phyloP scores from a whole-genome alignment of 108 stramenopile genomes.

The Schizochytrium sp. region DNA sequence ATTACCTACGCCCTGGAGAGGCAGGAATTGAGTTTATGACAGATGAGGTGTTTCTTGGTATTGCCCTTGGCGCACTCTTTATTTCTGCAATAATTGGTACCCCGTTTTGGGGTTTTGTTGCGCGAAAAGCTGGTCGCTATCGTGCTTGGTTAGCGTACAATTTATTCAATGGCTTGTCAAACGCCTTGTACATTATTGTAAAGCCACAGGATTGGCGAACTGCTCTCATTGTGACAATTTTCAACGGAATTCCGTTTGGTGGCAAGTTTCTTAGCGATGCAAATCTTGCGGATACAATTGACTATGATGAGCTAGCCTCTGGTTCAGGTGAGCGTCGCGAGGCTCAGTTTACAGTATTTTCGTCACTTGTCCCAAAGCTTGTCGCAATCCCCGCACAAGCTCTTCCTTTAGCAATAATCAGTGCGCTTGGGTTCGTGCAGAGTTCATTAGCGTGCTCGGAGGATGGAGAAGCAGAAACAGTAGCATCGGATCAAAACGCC shows the following conservation, averaged over 20 bases:
- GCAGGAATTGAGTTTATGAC: constrained; percentile 51
- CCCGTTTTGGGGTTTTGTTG: constrained; percentile 65
- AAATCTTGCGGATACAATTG: constrained; percentile 68
- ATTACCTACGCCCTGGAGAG: constrained; percentile 59
- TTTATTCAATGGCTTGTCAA: constrained; percentile 62
- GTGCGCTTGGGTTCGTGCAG: constrained; percentile 60
- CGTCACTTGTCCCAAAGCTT: constrained; percentile 65
- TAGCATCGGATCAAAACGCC: constrained; percentile 55
- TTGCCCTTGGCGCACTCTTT: constrained; percentile 62
- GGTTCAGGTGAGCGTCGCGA: constrained; percentile 62
- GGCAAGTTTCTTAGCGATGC: constrained; percentile 68
- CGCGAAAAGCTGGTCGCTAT: constrained; percentile 54
- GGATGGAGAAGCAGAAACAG: constrained; percentile 42
- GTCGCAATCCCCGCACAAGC: constrained; percentile 64
- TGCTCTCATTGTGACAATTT: constrained; percentile 60
- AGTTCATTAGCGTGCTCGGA: background rate
- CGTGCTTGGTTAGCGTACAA: constrained; percentile 66
- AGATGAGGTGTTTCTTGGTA: constrained; percentile 64
- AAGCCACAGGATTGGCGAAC: constrained; percentile 44
- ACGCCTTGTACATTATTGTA: constrained; percentile 62
- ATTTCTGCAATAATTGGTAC: constrained; percentile 64
- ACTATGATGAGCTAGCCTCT: constrained; percentile 70
- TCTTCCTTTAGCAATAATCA: constrained; percentile 65
- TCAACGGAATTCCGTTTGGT: constrained; percentile 67
- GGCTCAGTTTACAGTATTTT: constrained; percentile 67